Base-by-base conservation (phyloP, 495 filamentous ascomycete genomes). In the Elaphomyces granulatus region DNA sequence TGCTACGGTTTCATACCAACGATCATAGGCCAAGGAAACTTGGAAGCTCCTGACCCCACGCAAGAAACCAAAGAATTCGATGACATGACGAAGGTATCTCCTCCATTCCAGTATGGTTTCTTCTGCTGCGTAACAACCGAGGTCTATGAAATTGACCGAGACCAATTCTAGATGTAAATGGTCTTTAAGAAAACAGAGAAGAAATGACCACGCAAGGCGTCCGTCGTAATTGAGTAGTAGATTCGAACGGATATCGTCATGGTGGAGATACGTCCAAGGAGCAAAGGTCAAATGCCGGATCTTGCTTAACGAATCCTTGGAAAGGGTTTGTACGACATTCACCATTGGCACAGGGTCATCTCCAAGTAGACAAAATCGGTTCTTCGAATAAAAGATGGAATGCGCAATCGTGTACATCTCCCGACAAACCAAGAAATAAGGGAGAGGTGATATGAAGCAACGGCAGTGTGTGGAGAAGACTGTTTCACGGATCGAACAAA, bases 381-480 rank as follows among this genome's bases (percentile, higher is more conserved):
- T 55, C n/a, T 42, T 45, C 0, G 48, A 44, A 38, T 46, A 58
- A 32, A 55, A 55, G 8, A 53, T 38, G 2, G 36, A 37, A 14
- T 50, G 45, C 3, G 48, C 49, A 19, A 50, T 43, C 15, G 46
- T 37, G 28, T 58, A 51, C 37, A 58, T 52, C 1, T 37, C 43
- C 8, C 47, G 48, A 18, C 42, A 52, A 32, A 50, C 46, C 4
- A 51, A 44, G 37, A 58, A 58, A 15, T 55, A 52, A 1, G 50
- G 48, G n/a, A 52, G 12, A 2, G 55, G 55, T 2, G 47, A 49
- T 10, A 39, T 34, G 38, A 57, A 51, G 20, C 51, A 54, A 16
- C 36, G 35, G 35, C 53, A 55, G 34, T 20, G 50, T 0, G 53
- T 52, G 2, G 51, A 54, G 20, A 46, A 58, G 1, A 47, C 45